These are phyloP conservation scores for Penicillium expansum DNA, from an alignment of 2,329 filamentous ascomycete genomes.

Conservation along the genomic window DNA sequence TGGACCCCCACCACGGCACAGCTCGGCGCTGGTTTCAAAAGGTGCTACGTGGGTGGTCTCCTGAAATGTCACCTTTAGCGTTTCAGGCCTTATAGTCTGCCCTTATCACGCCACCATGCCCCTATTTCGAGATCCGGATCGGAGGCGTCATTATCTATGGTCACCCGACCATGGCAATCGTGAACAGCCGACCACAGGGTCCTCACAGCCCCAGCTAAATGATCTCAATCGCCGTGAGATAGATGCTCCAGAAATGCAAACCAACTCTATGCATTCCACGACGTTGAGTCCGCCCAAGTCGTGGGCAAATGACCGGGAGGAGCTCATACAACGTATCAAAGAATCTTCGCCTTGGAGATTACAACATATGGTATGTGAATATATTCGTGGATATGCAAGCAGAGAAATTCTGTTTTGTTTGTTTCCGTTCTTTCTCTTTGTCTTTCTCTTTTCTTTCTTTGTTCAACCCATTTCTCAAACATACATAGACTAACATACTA, in stretches of 20 bases:
- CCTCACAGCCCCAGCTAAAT: slow-evolving; percentile 16
- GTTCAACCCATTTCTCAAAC: neutral
- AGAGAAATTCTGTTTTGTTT: neutral
- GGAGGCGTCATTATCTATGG: slow-evolving; percentile 28
- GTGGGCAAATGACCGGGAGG: slow-evolving; percentile 59
- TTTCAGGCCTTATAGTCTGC: slow-evolving; percentile 16
- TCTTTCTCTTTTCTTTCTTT: neutral
- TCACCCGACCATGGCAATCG: slow-evolving; percentile 21
- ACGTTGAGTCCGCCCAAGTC: slow-evolving; percentile 19
- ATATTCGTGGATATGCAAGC: neutral
- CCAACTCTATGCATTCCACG: slow-evolving; percentile 13
- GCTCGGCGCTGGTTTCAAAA: slow-evolving; percentile 10
- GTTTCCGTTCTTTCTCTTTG: neutral
- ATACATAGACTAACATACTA: slow-evolving; percentile 8
- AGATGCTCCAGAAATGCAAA: slow-evolving; percentile 14
- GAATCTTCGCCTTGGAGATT: slow-evolving; percentile 74
- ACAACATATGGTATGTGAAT: slow-evolving; percentile 55
- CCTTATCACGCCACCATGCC: slow-evolving; percentile 31
- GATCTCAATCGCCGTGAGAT: slow-evolving; percentile 7
- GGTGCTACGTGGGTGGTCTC: slow-evolving; percentile 13
- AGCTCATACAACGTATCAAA: slow-evolving; percentile 83
- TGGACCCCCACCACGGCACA: slow-evolving; percentile 16
- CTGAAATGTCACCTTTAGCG: slow-evolving; percentile 27
- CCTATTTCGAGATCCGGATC: slow-evolving; percentile 37
- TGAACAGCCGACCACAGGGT: slow-evolving; percentile 13